Evolutionary conservation across 176 grass and related monocot species (phyloP).

Genomic region (Urochloa ruziziensis): DNA sequence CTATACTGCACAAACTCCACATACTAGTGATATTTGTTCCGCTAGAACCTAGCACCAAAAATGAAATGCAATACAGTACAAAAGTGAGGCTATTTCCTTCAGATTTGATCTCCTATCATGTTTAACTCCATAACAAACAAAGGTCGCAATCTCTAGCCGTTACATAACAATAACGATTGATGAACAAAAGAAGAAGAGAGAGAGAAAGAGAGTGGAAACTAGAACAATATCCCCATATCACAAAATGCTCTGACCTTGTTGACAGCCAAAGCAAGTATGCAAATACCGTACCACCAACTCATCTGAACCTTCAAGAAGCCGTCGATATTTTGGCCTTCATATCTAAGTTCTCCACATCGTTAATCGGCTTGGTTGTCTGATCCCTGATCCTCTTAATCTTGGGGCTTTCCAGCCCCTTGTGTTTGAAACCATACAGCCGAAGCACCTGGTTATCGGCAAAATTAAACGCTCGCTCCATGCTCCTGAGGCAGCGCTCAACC

Average conservation of each 20-base stretch:
- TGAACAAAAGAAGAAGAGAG: not conserved
- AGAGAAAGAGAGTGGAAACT: conserved; percentile 21
- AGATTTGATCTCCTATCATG: conserved; percentile 38
- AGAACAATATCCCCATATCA: conserved; percentile 31
- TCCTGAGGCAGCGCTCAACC: conserved; percentile 75
- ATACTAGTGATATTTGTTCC: not conserved
- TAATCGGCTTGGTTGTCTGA: conserved; percentile 62
- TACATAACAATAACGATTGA: conserved; percentile 37
- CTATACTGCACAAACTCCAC: conserved; percentile 1
- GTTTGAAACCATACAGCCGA: conserved; percentile 68
- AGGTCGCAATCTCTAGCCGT: conserved; percentile 34
- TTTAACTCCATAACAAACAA: conserved; percentile 43
- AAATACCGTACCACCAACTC: conserved; percentile 6
- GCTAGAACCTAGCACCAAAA: conserved; percentile 14
- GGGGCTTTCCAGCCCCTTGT: conserved; percentile 62
- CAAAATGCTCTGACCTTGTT: conserved; percentile 51
- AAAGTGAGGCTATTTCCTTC: conserved; percentile 39
- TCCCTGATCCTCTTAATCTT: conserved; percentile 74
- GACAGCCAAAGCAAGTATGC: conserved; percentile 35
- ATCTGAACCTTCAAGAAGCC: conserved; percentile 28
- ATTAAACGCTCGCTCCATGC: conserved; percentile 92
- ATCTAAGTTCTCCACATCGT: conserved; percentile 66
- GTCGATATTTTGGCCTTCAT: conserved; percentile 56
- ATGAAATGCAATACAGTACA: conserved; percentile 7
- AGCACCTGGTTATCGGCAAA: conserved; percentile 95